Base-by-base conservation (phyloP, 2,329 filamentous ascomycete species). In the Xylaria sp. region DNA sequence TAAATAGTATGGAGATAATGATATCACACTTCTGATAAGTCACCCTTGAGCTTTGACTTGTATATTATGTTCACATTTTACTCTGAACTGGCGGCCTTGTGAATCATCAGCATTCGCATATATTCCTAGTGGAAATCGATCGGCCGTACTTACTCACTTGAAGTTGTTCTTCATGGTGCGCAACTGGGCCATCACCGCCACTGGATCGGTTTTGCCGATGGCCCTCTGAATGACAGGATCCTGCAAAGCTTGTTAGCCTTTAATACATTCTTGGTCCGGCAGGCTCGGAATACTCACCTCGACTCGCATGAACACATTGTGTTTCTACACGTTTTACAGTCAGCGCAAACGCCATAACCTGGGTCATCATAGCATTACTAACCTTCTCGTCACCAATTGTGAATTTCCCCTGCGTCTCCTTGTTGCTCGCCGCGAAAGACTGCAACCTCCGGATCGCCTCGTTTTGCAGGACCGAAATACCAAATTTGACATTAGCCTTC, bases 331-430 rank as follows among this genome's bases (percentile, higher is more conserved):
- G 2, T 16, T 16, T 17, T 9, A 22, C 6, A 26, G 21, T 65
- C 44, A 65, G 56, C 18, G 24, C 43, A 2, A 2, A 21, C 6
- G 7, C 7, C 2, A 38, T 18, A 34, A 9, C 16, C 2, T n/a
- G 26, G 17, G 18, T 26, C 17, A 17, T 19, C 21, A 38, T 20
- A 16, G 16, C 18, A 18, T 8, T 18, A 3, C 73, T 52, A 73
- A 91, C 90, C 87, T 97, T 97, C 76, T 99, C 94, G 68, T 99
- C 92, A 0, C 89, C 92, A 72, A 99, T 97, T 0, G 93, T 99
- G 66, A 96, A 97, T 69, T 92, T 90, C 43, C 94, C 94, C 72
- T 96, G 92, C 1, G 94, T 97, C 76, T 97, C 84, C 74, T 87
- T 79, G 73, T 97, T 93, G 56, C 82, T 79, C 50, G 90, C 84